Evolutionary conservation across 306 rosid species (phyloP).

Genomic region (Fragaria nilgerrensis): DNA sequence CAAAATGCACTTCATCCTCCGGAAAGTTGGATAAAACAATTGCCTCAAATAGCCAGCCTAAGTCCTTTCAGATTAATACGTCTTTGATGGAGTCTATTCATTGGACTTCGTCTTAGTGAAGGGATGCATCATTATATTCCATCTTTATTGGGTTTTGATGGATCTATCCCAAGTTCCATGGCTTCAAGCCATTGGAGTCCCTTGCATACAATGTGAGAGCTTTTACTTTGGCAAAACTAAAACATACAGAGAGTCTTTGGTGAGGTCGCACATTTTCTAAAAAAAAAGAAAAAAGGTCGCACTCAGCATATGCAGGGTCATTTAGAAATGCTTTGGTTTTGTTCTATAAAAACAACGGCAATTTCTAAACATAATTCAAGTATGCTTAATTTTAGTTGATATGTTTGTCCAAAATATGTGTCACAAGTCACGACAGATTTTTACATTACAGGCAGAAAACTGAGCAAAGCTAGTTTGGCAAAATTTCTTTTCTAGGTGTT

Average conservation of each 20-base stretch:
- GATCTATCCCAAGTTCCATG: slow-evolving; percentile 1
- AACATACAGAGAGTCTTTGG: background rate
- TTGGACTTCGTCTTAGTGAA: slow-evolving; percentile 3
- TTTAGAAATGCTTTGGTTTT: background rate
- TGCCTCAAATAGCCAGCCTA: background rate
- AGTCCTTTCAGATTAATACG: background rate
- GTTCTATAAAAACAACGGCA: background rate
- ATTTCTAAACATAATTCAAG: background rate
- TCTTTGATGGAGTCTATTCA: slow-evolving; percentile 13
- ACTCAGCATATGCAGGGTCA: background rate
- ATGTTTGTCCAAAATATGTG: background rate
- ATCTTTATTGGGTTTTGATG: background rate
- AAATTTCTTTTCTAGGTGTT: background rate
- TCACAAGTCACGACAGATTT: too few relatives aligned
- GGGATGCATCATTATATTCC: background rate
- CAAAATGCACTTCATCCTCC: background rate
- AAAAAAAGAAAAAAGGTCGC: too few relatives aligned
- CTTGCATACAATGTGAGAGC: background rate
- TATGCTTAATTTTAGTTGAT: too few relatives aligned
- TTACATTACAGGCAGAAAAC: background rate
- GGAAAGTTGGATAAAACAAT: background rate
- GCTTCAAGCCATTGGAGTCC: background rate
- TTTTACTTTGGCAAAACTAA: background rate
- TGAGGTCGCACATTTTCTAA: background rate
- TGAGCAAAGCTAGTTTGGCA: background rate